Evolutionary conservation across 257 asterid species (phyloP).

Genomic region (Salvia miltiorrhiza): DNA sequence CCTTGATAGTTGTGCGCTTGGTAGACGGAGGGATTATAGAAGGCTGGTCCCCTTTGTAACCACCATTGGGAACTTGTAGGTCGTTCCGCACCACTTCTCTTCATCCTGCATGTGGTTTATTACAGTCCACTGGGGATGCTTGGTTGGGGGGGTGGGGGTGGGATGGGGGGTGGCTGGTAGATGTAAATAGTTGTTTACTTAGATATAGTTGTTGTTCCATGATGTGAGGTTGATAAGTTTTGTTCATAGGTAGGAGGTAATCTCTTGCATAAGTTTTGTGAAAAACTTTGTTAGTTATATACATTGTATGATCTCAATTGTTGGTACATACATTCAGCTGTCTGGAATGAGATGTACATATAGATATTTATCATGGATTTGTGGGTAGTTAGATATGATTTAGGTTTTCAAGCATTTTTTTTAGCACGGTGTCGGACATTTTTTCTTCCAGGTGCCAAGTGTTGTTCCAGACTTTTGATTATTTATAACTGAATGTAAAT

Average conservation of each 20-base stretch:
- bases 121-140: slow-evolving; percentile 19
- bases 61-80: slow-evolving; percentile 58
- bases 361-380: slow-evolving; percentile 1
- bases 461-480: background rate
- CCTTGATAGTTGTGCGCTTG: slow-evolving; percentile 85
- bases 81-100: background rate
- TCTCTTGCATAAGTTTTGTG: slow-evolving; percentile 26
- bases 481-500: background rate
- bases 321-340: slow-evolving; percentile 29
- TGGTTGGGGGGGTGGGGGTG: background rate
- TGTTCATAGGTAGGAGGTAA: slow-evolving; percentile 31
- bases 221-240: slow-evolving; percentile 32
- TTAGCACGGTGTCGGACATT: background rate
- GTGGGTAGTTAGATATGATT: background rate
- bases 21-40: slow-evolving; percentile 88
- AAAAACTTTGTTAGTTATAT: slow-evolving; percentile 24
- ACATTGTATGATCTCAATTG: slow-evolving; percentile 20
- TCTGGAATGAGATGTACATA: slow-evolving; percentile 43
- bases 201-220: slow-evolving; percentile 27
- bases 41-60: slow-evolving; percentile 90
- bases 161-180: slow-evolving; percentile 11
- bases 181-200: slow-evolving; percentile 37
- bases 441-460: background rate
- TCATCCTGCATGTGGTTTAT: slow-evolving; percentile 23
- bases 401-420: slow-evolving; percentile 1